Evolutionary conservation across 2,329 filamentous ascomycete genomes (phyloP), one percentile per base, ranked within the genome.

Genomic region (Penicillium sp.): DNA sequence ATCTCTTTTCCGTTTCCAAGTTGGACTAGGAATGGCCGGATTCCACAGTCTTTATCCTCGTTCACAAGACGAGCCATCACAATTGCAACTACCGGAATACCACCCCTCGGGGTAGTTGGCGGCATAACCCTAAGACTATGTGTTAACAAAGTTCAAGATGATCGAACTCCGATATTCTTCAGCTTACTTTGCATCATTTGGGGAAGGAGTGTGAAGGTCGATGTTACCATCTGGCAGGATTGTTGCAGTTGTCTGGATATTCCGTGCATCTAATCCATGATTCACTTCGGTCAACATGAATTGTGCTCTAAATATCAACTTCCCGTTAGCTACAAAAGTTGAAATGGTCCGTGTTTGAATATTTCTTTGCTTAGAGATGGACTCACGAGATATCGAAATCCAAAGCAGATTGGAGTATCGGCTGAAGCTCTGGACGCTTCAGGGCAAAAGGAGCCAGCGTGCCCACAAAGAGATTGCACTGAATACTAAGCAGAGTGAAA

Each of bases 231-330:
- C 67, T 3, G 66, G 49, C 2, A 70, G 59, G 5, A 72, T 53
- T 2, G 70, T 76, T 6, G 73, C 75, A 0, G 68, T 75, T 2
- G 75, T 77, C 54, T 77, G 70, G 5, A 78, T 48, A 33, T 76
- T 76, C 2, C 65, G 61, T 2, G 74, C 73, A 57, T 78, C 75
- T 4, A 77, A 63, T 1, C 75, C 75, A 53, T 76, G 75, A 1
- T 72, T 72, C 5, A 76, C 54, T 53, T 78, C 75, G 0, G 74
- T 78, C 2, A 78, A 65, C 65, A 78, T 66, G 51, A 75, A 78
- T 46, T 75, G 67, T 9, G 59, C 54, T 8, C 61, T 68, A 5
- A 5, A 13, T 44, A 40, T 40, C 15, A 11, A 8, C 19, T 19
- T 5, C 3, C 8, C 11, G 21, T 53, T 11, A 45, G 16, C 13